Evolutionary conservation across 2,329 filamentous ascomycete species (phyloP), one percentile per base, ranked within the genome.

Genomic region (Pyricularia pennisetigena): DNA sequence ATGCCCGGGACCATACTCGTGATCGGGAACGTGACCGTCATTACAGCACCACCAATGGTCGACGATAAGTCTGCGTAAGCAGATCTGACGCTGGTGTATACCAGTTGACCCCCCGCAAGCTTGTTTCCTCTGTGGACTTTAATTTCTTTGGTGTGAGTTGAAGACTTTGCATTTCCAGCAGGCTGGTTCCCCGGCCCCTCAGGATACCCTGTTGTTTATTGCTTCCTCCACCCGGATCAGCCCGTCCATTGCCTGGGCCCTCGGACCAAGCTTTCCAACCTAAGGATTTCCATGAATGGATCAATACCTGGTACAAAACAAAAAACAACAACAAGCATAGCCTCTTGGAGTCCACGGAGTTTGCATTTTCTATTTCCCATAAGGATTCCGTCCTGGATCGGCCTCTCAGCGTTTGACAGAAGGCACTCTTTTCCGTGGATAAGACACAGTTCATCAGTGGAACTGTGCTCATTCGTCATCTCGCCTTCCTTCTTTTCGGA

Each of bases 21-120:
- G 20, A 14, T n/a, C 28, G 32, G 62, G 28, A 64, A 32, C 62
- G 63, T 49, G 41, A 49, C 20, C 41, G 41, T 49, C 41, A 49
- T 14, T 64, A 64, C 63, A 35, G 63, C 63, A 64, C 29, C 29
- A 64, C 63, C 63, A 64, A 29, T 32, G 20, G 63, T n/a, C 63
- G 63, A 64, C 30, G 62, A 64, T 28, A n/a, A 28, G 26, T 26
- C 26, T 64, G 28, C 63, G 4, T 20, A 32, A 64, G 63, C n/a
- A 10, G 14, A 23, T 30, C 20, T 32, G 29, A 4, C 63, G 32
- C 63, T 32, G 63, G 63, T 64, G 28, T 49, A 49, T 8, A 49
- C 41, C 41, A 49, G 41, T 10, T n/a, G 41, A 49, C 41, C 35
- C 7, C 20, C 5, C 4, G n/a, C 14, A 49, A 49, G 20, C 41